Evolutionary conservation across 177 flowering plant genomes (phyloP), one percentile per base, ranked within the genome.

Genomic region (Vitis hybrid): DNA sequence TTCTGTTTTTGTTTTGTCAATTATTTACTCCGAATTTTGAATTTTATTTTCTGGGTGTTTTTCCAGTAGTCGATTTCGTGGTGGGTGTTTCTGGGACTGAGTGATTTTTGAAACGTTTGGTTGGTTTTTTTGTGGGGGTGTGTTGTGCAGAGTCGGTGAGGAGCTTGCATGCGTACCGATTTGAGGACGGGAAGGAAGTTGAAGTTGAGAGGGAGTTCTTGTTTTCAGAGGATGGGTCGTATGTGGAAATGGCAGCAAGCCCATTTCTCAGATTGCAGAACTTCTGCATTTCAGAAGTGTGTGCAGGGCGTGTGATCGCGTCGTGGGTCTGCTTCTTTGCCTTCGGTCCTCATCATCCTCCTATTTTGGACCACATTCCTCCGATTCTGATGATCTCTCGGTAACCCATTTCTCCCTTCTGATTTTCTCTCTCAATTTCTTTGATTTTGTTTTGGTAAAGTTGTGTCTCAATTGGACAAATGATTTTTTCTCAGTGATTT

Each of bases 131-230:
- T 39, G 48, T 39, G 48, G 48, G 48, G 48, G 22, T n/a, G 63
- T 49, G n/a, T 10, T 55, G 11, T 61, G 64, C 61, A 75, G 78
- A 72, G 67, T 22, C 74, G 76, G 52, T 72, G 22, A 78, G 78
- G 69, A 75, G 70, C 64, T 65, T 74, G 77, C 80, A 78, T 74
- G 75, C 65, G 20, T 78, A 71, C 64, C 33, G 70, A 70, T 67
- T 50, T 22, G 65, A 51, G 29, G 71, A 73, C 60, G 77, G 72
- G 20, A 64, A 64, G 52, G 68, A 69, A 31, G 20, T 39, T 3
- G 65, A 70, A 53, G 50, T 73, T 5, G 80, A 77, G 66, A 73
- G 76, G 57, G 76, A 74, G 67, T 78, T 70, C 48, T 2, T 74
- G 18, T 74, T 74, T 60, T 53, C 16, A 9, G 26, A 15, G 20